Conservation (phyloP, 257 asterid genomes). For the Anisodus acutangulus region DNA sequence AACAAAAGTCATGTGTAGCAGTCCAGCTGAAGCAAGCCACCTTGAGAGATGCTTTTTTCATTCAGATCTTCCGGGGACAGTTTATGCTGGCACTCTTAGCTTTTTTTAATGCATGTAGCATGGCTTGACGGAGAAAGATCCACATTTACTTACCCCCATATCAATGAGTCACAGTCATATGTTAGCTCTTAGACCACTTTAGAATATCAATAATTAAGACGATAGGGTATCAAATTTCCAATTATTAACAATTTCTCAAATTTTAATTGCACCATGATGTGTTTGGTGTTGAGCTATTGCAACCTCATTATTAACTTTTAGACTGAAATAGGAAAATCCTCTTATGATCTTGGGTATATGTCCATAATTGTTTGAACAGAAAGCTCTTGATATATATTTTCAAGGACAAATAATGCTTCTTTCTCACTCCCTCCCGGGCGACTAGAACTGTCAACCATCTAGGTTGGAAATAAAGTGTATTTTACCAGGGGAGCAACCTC, state of each 20-base stretch:
- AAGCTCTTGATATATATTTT: not conserved
- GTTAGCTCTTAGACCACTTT: not conserved
- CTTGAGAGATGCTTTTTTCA: not conserved
- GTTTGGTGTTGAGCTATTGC: not conserved
- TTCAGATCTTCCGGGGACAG: not conserved
- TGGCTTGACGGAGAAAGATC: not conserved
- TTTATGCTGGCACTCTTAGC: not conserved
- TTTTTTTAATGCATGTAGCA: not conserved
- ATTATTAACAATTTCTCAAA: not conserved
- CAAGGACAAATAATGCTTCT: not conserved
- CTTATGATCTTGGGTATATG: not conserved
- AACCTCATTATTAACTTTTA: not conserved
- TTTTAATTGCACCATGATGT: not conserved
- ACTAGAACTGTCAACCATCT: not conserved
- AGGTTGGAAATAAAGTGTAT: not conserved
- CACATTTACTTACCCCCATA: not conserved
- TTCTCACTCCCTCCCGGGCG: not conserved
- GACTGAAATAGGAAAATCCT: not conserved
- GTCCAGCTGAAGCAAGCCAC: not conserved
- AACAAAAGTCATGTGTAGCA: not conserved
- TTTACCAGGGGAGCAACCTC: not conserved
- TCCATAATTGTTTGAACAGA: not conserved
- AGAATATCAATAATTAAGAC: not conserved
- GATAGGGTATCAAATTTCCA: slow-evolving; percentile 22
- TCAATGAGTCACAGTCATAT: not conserved